Base-by-base conservation (phyloP, 352 stramenopile species). In the Globisporangium ultimum region DNA sequence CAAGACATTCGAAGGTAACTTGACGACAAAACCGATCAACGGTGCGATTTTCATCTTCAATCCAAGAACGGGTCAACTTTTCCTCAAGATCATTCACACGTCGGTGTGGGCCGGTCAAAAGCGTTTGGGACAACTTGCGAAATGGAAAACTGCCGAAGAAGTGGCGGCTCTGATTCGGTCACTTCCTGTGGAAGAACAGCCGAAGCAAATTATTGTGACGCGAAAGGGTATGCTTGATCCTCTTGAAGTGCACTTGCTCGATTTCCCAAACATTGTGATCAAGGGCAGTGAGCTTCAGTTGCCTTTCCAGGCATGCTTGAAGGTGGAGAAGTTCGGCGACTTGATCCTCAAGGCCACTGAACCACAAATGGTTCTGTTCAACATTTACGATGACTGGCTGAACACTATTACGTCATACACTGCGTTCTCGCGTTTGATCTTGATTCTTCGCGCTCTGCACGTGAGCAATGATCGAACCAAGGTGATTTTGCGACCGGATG, bases 11-110 rank as follows among this genome's bases (percentile, higher is more conserved):
- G 97, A 99, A 70, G 97, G 97, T 47, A 99, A 99, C 80, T 78
- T 98, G 63, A 99, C 96, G 45, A 99, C 97, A 13, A 99, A 99
- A 78, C 97, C 97, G 28, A 99, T 99, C 81, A 99, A 99, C 80
- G 98, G 97, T 55, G 97, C 97, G 36, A 99, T 99, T 66, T 99
- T 99, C 74, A 99, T 99, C 65, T 99, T 99, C 75, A 99, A 99
- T 69, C 98, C 98, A 51, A 83, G 97, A 17, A 99, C 97, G 13
- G 98, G 98, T 36, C 97, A 99, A 69, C 79, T 99, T 17, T 99
- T 99, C 80, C 76, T 99, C 18, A 99, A 99, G 83, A 99, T 99
- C 60, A 99, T 99, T 60, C 98, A 99, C 84, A 99, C 97, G 18
- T 99, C 91, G 55, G 97, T 99, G 55, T 99, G 98, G 98, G 97